Evolutionary conservation across 768 basidiomycete species (phyloP).

Genomic region (Lentinula aciculospora): DNA sequence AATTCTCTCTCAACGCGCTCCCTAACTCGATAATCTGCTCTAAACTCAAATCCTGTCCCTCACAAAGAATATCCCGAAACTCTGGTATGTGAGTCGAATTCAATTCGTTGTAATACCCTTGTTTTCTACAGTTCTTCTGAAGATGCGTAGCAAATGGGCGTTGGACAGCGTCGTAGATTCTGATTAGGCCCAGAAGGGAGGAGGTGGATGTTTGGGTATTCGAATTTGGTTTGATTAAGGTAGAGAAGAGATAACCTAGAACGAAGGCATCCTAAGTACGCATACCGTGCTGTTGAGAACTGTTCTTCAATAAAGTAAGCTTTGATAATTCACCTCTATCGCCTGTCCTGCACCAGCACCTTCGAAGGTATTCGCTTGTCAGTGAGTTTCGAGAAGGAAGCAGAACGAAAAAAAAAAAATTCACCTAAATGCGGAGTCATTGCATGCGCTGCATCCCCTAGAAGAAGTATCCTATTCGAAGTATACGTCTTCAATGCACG

Average conservation of each 20-base stretch:
- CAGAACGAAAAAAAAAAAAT: not conserved
- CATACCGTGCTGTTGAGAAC: too few species aligned
- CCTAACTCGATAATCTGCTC: not conserved
- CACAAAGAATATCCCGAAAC: slow-evolving; percentile 2
- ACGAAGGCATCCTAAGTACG: slow-evolving; percentile 38
- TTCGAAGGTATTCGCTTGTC: not conserved
- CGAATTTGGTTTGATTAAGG: slow-evolving; percentile 10
- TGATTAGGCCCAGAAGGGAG: slow-evolving; percentile 17
- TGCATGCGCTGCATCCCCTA: slow-evolving; percentile 29
- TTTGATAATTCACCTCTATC: slow-evolving; percentile 19
- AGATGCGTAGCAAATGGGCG: slow-evolving; percentile 19
- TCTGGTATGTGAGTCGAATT: slow-evolving; percentile 11
- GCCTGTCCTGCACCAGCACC: slow-evolving; percentile 23
- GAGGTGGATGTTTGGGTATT: not conserved
- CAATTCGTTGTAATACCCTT: slow-evolving; percentile 8
- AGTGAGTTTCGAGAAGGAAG: too few species aligned
- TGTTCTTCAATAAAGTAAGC: too few species aligned
- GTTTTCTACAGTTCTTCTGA: not conserved
- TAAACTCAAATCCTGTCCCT: not conserved
- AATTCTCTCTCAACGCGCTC: not conserved
- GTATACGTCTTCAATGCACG: slow-evolving; percentile 23
- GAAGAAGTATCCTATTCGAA: slow-evolving; percentile 22
- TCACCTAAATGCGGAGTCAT: slow-evolving; percentile 22
- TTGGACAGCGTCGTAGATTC: slow-evolving; percentile 22
- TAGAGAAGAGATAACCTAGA: slow-evolving; percentile 18